These are phyloP conservation scores for Talaromyces rugulosus DNA, from an alignment of 2,329 filamentous ascomycete species.

Conservation along the genomic window DNA sequence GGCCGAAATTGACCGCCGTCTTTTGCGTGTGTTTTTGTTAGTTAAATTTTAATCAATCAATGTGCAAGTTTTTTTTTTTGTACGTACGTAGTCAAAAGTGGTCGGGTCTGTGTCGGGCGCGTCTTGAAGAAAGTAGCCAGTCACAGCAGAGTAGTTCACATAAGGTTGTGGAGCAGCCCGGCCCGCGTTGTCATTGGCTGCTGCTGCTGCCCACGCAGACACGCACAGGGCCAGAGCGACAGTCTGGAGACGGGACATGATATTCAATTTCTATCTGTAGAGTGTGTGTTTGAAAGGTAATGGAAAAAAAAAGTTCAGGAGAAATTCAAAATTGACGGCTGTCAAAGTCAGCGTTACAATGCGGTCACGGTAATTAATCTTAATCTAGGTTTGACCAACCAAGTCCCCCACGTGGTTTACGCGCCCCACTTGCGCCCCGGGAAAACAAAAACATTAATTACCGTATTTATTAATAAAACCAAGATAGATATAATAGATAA, in stretches of 20 bases:
- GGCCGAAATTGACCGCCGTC: conserved; percentile 43
- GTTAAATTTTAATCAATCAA: not conserved
- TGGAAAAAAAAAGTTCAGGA: not conserved
- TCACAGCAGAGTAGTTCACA: conserved; percentile 38
- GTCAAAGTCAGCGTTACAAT: not conserved
- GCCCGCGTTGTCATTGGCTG: not conserved
- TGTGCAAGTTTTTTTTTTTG: not conserved
- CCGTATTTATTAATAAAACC: not conserved
- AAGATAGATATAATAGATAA: not conserved
- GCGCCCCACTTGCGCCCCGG: not conserved
- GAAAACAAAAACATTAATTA: not conserved
- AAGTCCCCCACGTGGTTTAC: not conserved
- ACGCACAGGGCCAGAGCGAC: not conserved
- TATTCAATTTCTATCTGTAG: not conserved
- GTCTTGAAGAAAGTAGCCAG: conserved; percentile 49
- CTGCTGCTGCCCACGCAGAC: not conserved
- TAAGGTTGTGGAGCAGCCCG: not conserved
- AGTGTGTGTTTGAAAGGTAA: not conserved
- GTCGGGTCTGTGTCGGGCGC: conserved; percentile 41
- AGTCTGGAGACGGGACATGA: not conserved
- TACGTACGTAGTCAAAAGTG: conserved; percentile 45
- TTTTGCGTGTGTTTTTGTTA: conserved; percentile 12
- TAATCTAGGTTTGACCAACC: not conserved
- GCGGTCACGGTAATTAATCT: not conserved
- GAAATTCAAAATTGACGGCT: not conserved